A percentile compares a stretch with the other conserved stretches of the same genome.
phyloP scores from a whole-genome alignment of 2,329 filamentous ascomycete species.

The Epicoccum sorghinum region DNA sequence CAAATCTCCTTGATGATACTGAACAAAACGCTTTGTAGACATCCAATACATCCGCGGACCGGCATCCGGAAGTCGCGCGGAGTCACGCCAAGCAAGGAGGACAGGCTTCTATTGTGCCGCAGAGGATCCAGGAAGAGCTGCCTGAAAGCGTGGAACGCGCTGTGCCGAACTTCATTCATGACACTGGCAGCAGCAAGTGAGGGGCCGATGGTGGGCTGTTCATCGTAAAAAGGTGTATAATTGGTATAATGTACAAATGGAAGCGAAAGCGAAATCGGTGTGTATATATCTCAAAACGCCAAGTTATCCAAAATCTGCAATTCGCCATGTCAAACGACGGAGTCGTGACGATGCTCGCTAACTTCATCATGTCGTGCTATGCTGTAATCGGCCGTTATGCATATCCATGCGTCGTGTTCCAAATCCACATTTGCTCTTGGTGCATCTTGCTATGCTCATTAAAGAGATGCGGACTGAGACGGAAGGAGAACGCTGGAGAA shows the following conservation, averaged over 20 bases:
- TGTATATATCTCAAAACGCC: background rate
- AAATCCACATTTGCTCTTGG: slow-evolving; percentile 10
- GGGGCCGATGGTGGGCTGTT: background rate
- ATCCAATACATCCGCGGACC: background rate
- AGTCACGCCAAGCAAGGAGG: background rate
- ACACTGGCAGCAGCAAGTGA: background rate
- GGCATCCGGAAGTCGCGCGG: too few relatives aligned
- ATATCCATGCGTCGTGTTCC: slow-evolving; percentile 13
- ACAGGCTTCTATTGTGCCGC: background rate
- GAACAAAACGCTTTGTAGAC: too few relatives aligned
- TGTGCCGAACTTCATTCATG: too few relatives aligned
- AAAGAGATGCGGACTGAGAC: background rate
- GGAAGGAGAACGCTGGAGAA: slow-evolving; percentile 1
- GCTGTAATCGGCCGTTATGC: slow-evolving; percentile 15
- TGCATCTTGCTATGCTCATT: slow-evolving; percentile 14
- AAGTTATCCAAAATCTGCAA: background rate
- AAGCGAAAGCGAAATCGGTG: background rate
- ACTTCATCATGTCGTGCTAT: slow-evolving; percentile 16
- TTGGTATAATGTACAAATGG: slow-evolving; percentile 9
- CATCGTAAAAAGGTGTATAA: background rate
- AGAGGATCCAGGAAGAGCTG: background rate
- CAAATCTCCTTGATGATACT: too few relatives aligned
- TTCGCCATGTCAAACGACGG: slow-evolving; percentile 2
- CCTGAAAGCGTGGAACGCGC: too few relatives aligned
- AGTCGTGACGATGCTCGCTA: slow-evolving; percentile 13